Percentiles rank a stretch among this genome's conserved stretches.
phyloP scores from a whole-genome alignment of 2,329 filamentous ascomycete genomes.

The Thermothelomyces thermophilus region DNA sequence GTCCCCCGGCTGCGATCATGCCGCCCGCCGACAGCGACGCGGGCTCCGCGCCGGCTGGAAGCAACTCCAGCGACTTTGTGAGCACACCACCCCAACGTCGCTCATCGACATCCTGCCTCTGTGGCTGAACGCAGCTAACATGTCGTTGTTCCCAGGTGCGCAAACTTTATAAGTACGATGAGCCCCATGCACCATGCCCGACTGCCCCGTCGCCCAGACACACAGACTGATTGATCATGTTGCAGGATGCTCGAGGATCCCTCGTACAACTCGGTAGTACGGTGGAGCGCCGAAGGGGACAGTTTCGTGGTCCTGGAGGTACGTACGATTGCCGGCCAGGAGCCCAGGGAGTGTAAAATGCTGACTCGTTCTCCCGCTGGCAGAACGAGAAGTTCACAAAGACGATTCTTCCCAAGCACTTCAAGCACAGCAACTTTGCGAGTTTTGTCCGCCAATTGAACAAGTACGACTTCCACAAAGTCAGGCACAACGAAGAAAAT shows the following conservation, averaged over 20 bases:
- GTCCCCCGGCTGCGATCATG: conserved; percentile 24
- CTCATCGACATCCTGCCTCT: not conserved
- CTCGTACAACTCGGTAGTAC: conserved; percentile 82
- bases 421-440: conserved; percentile 98
- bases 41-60: conserved; percentile 40
- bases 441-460: conserved; percentile 94
- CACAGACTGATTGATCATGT: conserved; percentile 29
- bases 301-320: conserved; percentile 98
- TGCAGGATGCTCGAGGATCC: conserved; percentile 92
- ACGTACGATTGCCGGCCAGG: conserved; percentile 26
- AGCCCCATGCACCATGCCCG: conserved; percentile 6
- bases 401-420: conserved; percentile 92
- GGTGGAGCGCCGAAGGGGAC: conserved; percentile 91
- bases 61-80: conserved; percentile 94
- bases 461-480: conserved; percentile 98
- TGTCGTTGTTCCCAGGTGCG: conserved; percentile 54
- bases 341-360: no score
- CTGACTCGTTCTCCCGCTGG: conserved; percentile 21
- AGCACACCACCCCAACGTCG: conserved; percentile 36
- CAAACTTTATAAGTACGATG: conserved; percentile 89
- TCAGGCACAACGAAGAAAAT: conserved; percentile 82
- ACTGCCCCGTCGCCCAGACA: conserved; percentile 15
- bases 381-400: conserved; percentile 98
- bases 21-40: conserved; percentile 33
- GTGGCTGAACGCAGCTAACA: conserved; percentile 11